A percentile compares a stretch with the other conserved stretches of the same genome.
phyloP scores from a whole-genome alignment of 2,329 filamentous ascomycete species.

The Cladosporium oxysporum region DNA sequence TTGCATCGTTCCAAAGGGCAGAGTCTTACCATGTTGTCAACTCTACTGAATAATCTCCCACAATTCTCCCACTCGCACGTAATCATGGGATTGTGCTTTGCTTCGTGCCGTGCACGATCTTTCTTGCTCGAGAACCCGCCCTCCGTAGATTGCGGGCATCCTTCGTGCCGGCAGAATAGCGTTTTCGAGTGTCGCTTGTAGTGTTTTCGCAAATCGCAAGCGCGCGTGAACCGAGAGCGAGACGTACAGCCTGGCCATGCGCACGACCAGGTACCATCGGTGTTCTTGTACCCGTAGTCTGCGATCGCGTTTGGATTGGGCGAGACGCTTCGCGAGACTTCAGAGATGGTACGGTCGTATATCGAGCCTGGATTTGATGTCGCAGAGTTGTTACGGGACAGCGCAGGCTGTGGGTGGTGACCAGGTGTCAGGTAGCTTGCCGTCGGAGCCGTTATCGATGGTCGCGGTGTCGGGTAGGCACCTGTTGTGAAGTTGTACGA shows the following conservation, averaged over 20 bases:
- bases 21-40: conserved; percentile 60
- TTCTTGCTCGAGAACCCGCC: conserved; percentile 65
- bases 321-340: conserved; percentile 35
- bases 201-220: conserved; percentile 64
- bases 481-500: background rate
- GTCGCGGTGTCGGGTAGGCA: conserved; percentile 5
- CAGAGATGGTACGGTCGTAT: conserved; percentile 21
- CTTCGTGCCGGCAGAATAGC: conserved; percentile 60
- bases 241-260: conserved; percentile 62
- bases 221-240: conserved; percentile 58
- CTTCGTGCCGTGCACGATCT: conserved; percentile 62
- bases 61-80: conserved; percentile 61
- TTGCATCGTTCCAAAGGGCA: too few species aligned
- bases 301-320: conserved; percentile 38
- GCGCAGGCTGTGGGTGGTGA: background rate
- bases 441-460: conserved; percentile 1
- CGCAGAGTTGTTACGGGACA: conserved; percentile 4
- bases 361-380: background rate
- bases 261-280: conserved; percentile 58
- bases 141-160: conserved; percentile 57
- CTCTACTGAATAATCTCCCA: conserved; percentile 59
- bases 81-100: conserved; percentile 63
- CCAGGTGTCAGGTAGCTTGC: background rate
- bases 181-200: conserved; percentile 64
- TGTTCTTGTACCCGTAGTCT: conserved; percentile 45